Evolutionary conservation across 768 basidiomycete species (phyloP).

Genomic region (Mycena rebaudengoi): DNA sequence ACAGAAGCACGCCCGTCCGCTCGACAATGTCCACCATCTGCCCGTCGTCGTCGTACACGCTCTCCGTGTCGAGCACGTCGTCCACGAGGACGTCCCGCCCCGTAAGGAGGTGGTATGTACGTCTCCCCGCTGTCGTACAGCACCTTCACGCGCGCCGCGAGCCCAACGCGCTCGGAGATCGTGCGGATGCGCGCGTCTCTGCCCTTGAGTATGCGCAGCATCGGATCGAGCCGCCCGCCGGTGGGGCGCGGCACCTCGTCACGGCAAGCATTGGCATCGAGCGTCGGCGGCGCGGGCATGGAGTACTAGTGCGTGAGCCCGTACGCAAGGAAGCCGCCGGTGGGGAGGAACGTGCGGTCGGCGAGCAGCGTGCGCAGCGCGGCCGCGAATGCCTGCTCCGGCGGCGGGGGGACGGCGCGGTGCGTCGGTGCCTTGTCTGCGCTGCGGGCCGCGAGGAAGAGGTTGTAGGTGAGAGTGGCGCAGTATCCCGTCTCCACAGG

Average conservation of each 20-base stretch:
- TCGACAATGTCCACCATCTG: too few relatives aligned
- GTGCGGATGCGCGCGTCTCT: constrained; percentile 12
- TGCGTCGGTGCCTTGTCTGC: too few relatives aligned
- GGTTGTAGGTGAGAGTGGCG: constrained; percentile 55
- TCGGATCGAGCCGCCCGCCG: neutral
- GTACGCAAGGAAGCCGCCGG: constrained; percentile 13
- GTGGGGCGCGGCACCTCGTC: neutral
- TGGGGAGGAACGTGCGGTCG: neutral
- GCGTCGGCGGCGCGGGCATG: neutral
- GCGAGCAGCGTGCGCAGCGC: constrained; percentile 3
- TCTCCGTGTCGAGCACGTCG: too few relatives aligned
- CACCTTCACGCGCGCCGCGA: neutral
- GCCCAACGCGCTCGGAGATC: neutral
- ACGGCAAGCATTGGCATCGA: too few relatives aligned
- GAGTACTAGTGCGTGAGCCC: constrained; percentile 19
- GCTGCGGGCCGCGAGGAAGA: too few relatives aligned
- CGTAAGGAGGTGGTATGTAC: neutral
- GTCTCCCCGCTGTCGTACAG: neutral
- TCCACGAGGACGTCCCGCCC: neutral
- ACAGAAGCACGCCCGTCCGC: too few relatives aligned
- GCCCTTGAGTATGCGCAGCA: constrained; percentile 14
- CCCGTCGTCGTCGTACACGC: too few relatives aligned
- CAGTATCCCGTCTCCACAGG: constrained; percentile 51
- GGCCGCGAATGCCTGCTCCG: neutral
- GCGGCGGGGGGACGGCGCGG: constrained; percentile 6